Conservation (phyloP, 1,139 yeast species). For the Sugiyamaella novakii region DNA sequence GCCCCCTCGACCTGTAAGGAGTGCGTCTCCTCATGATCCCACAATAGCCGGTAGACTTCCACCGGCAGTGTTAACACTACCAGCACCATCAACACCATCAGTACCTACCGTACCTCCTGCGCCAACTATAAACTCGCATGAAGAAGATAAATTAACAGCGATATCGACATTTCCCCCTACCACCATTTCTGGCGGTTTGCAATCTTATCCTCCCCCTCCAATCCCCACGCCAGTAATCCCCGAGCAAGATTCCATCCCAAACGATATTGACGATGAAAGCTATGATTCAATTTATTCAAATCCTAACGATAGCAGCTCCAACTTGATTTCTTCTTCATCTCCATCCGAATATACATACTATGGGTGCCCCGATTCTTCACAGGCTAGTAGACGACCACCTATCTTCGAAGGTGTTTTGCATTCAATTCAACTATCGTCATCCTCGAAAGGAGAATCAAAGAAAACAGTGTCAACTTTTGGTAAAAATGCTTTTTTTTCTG, state of each 20-base stretch:
- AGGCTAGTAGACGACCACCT: slow-evolving; percentile 42
- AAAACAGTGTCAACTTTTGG: slow-evolving; percentile 35
- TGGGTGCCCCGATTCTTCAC: slow-evolving; percentile 42
- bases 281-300: slow-evolving; percentile 9
- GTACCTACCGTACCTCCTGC: not conserved
- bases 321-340: slow-evolving; percentile 19
- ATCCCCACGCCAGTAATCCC: not conserved
- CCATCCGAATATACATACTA: slow-evolving; percentile 25
- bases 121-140: no score
- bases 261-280: slow-evolving; percentile 13
- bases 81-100: not conserved
- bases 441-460: slow-evolving; percentile 36
- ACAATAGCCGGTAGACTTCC: not conserved
- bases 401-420: slow-evolving; percentile 37
- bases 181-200: not conserved
- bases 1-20: slow-evolving; percentile 22
- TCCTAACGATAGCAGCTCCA: slow-evolving; percentile 24
- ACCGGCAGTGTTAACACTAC: not conserved
- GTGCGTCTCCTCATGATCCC: slow-evolving; percentile 13
- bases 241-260: not conserved
- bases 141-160: no score
- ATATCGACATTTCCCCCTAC: no score
- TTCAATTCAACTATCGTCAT: slow-evolving; percentile 25
- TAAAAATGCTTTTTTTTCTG: slow-evolving; percentile 33
- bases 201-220: slow-evolving; percentile 1